Base-by-base conservation (phyloP, 495 filamentous ascomycete genomes). In the Penicillium chermesinum region DNA sequence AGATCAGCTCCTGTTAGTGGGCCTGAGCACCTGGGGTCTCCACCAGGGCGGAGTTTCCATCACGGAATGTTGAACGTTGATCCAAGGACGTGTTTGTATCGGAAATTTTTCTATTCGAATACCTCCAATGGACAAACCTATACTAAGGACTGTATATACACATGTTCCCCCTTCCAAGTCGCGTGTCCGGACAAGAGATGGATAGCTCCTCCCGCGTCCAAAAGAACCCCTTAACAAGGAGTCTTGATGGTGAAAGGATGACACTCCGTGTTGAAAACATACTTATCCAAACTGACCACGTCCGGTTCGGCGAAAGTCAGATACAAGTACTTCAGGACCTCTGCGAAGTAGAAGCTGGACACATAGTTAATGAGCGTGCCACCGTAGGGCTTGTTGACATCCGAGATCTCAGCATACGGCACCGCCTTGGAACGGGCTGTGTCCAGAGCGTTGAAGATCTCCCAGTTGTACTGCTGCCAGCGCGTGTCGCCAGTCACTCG, bases 331-430 rank as follows among this genome's bases (percentile, higher is more conserved):
- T 77, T 80, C 43, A 76, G 53, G 45, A 70, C 72, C 58, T 77
- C 71, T 12, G 72, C 72, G 48, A 70, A 59, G 62, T 73, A 77
- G 55, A 75, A 76, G 49, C 64, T 72, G 17, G 5, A 47, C 27
- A 36, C 14, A 38, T 30, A 30, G 10, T 30, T 30, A 30, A 30
- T 30, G 5, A 89, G 53, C 56, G 82, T 86, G n/a, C 71, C 49
- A 37, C 57, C 53, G 14, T 41, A 30, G 1, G 52, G 52, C 12
- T 38, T 48, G 47, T 53, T 73, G 4, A 88, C 81, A 58, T 86
- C 80, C 41, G 71, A 62, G 53, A 88, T 81, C 44, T 83, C 83
- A 3, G 72, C 76, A 56, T 84, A 79, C 3, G 79, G 85, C 32
- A 69, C 67, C 25, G 71, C 65, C 13, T 79, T 74, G 16, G 61